Percentiles rank a stretch among this genome's conserved stretches.
phyloP scores from a whole-genome alignment of 2,329 filamentous ascomycete genomes.

The Fusarium nanum region DNA sequence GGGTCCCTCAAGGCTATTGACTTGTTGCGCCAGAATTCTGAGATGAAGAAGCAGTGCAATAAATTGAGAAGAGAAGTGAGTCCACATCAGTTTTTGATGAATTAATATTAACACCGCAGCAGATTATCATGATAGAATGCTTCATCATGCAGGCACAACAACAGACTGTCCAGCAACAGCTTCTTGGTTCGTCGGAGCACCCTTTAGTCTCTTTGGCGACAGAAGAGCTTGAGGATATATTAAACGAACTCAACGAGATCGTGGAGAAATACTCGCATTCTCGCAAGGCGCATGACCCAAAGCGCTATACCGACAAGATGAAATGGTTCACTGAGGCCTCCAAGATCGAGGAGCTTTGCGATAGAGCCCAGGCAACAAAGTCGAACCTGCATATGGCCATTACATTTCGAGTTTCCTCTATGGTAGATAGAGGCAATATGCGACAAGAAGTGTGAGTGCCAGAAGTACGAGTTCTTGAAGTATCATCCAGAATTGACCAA shows the following conservation, averaged over 20 bases:
- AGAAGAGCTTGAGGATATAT: not conserved
- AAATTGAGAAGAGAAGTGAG: not conserved
- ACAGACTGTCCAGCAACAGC: not conserved
- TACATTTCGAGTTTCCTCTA: not conserved
- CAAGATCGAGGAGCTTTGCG: constrained; percentile 13
- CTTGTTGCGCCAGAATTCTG: not conserved
- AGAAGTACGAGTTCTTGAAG: not conserved
- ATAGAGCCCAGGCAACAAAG: constrained; percentile 15
- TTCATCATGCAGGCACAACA: constrained; percentile 13
- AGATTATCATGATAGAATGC: constrained; percentile 23
- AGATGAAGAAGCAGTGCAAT: constrained; percentile 5
- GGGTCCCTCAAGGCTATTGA: constrained; percentile 18
- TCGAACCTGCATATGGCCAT: not conserved
- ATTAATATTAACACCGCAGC: rapidly evolving
- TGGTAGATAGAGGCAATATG: not conserved
- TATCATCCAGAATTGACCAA: not conserved
- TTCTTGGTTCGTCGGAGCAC: not conserved
- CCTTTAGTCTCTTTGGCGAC: not conserved
- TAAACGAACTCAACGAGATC: not conserved
- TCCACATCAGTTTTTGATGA: rapidly evolving
- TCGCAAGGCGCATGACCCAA: not conserved
- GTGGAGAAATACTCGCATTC: not conserved
- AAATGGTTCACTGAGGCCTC: constrained; percentile 20
- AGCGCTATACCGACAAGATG: constrained; percentile 1
- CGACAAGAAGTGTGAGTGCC: constrained; percentile 21